Conservation (phyloP, 208 protist genomes). For the Leishmania major region DNA sequence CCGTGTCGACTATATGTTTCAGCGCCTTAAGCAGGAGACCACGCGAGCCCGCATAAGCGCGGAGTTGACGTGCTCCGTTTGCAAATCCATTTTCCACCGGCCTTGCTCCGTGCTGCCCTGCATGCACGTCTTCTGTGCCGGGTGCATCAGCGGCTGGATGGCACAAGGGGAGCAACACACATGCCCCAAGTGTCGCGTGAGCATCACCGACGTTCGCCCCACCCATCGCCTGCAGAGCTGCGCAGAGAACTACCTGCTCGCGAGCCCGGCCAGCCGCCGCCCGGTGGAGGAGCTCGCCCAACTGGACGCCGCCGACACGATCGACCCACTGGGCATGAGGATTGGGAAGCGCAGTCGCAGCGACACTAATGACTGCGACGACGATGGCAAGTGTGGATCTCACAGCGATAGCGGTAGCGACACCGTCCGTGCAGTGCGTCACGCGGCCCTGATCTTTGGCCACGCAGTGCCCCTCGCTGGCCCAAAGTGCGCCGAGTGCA, state of each 20-base stretch:
- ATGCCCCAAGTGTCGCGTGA: slow-evolving; percentile 75
- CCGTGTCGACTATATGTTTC: slow-evolving; percentile 57
- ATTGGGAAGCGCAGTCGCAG: slow-evolving; percentile 42
- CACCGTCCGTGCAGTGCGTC: not conserved
- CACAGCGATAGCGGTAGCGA: slow-evolving; percentile 16
- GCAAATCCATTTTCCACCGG: slow-evolving; percentile 62
- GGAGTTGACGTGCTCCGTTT: slow-evolving; percentile 86
- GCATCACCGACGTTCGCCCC: slow-evolving; percentile 64
- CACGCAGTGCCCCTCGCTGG: slow-evolving; percentile 12
- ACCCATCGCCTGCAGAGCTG: slow-evolving; percentile 82
- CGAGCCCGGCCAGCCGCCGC: slow-evolving; percentile 40
- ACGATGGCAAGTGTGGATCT: slow-evolving; percentile 7
- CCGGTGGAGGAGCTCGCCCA: slow-evolving; percentile 43
- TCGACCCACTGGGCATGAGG: slow-evolving; percentile 52
- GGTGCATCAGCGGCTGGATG: slow-evolving; percentile 82
- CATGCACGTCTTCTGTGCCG: slow-evolving; percentile 89
- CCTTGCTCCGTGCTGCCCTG: slow-evolving; percentile 85
- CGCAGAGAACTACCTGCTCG: slow-evolving; percentile 67
- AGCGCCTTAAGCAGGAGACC: slow-evolving; percentile 51
- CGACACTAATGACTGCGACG: slow-evolving; percentile 14
- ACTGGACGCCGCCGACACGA: slow-evolving; percentile 55
- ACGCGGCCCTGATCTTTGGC: slow-evolving; percentile 9
- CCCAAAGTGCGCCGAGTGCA: slow-evolving; percentile 58
- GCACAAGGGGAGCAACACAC: slow-evolving; percentile 11
- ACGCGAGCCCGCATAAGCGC: slow-evolving; percentile 38